phyloP scores from a whole-genome alignment of 352 stramenopile genomes.

The Pythium graminicola region DNA sequence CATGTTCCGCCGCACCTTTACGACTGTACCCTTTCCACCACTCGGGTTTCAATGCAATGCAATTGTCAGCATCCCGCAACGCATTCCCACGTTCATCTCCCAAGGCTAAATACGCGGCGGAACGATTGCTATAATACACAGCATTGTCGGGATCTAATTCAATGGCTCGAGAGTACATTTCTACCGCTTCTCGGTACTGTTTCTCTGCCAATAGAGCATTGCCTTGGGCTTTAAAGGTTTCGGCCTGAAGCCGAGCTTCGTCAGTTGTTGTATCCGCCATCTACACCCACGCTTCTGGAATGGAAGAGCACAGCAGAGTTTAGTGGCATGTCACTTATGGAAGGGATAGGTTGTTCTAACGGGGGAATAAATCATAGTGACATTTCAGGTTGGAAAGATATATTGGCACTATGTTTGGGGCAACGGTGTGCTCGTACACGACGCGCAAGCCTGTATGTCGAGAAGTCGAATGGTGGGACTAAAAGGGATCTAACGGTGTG shows the following conservation, averaged over 20 bases:
- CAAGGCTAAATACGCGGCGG: conserved; percentile 70
- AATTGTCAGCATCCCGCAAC: conserved; percentile 67
- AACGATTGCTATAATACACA: conserved; percentile 85
- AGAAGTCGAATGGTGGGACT: not conserved
- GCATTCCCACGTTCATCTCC: conserved; percentile 77
- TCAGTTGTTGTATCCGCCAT: conserved; percentile 1
- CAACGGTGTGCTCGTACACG: conserved; percentile 19
- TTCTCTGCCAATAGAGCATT: conserved; percentile 63
- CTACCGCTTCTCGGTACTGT: conserved; percentile 55
- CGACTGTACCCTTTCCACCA: conserved; percentile 87
- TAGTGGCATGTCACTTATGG: conserved; percentile 4
- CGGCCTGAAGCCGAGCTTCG: conserved; percentile 63
- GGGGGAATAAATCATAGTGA: conserved; percentile 3
- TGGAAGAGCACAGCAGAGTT: not conserved
- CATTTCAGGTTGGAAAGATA: not conserved
- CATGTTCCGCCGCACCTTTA: conserved; percentile 74
- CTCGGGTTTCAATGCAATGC: conserved; percentile 65
- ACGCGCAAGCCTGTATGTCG: conserved; percentile 16
- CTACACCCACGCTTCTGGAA: too few relatives aligned
- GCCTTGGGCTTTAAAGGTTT: conserved; percentile 80
- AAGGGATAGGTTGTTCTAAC: conserved; percentile 4
- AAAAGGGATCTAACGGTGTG: not conserved
- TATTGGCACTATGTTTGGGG: conserved; percentile 20
- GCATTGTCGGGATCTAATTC: conserved; percentile 79
- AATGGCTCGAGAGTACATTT: conserved; percentile 81